Evolutionary conservation across 2,329 filamentous ascomycete species (phyloP), one percentile per base, ranked within the genome.

Genomic region (Colletotrichum camelliae): DNA sequence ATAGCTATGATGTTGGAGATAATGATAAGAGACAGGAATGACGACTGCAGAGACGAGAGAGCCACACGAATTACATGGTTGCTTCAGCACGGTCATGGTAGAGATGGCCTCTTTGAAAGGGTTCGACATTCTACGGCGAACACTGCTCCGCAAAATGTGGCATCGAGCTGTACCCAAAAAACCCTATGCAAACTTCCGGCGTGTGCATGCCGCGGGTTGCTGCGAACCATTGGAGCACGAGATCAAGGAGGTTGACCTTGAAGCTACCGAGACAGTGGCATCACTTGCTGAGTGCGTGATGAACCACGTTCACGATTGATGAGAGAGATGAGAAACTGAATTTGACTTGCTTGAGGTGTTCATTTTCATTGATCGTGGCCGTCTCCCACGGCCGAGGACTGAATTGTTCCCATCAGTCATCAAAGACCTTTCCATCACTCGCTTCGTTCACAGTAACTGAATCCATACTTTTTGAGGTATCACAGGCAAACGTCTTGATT

Each of bases 321-420:
- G 16, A 18, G n/a, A 37, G 12, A 6, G 39, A 52, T 27, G 43
- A 58, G 61, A 60, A 71, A 31, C 18, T 35, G 48, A n/a, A 62
- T 76, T 70, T 35, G 74, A 33, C 66, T 76, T 75, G 73, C 66
- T 65, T 73, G 37, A 48, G 43, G 43, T 48, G n/a, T 73, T 75
- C 74, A 62, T 75, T 43, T 69, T 73, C 74, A 75, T 75, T 75
- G 74, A 75, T 73, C 74, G 68, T 75, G 74, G 74, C 74, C 74
- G 70, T 73, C 58, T 71, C 33, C 64, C 58, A 75, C 70, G 64
- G 74, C 70, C 70, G 64, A 75, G 70, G 70, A 70, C 70, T 69
- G 64, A 73, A 75, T 73, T 70, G 52, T 75, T 39, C 60, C 70
- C 74, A 48, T 65, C 74, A 75, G 70, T 73, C 74, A 69, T 73